Evolutionary conservation across 2,329 filamentous ascomycete genomes (phyloP).

Genomic region (Chaetothyriales sp.): DNA sequence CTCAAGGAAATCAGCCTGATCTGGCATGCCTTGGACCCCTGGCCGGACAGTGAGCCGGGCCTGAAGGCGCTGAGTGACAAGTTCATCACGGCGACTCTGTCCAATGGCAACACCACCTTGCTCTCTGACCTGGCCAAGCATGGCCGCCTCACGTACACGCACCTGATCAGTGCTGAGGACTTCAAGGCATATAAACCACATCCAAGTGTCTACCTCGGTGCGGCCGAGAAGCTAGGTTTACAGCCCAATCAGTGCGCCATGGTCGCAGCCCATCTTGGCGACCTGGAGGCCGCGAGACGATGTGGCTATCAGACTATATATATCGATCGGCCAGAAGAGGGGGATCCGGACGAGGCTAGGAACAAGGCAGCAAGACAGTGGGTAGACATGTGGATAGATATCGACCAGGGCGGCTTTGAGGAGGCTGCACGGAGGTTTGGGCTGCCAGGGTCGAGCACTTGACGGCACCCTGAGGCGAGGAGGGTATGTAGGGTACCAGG

Average conservation of each 20-base stretch:
- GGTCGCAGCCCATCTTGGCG: slow-evolving; percentile 57
- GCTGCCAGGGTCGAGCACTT: neutral
- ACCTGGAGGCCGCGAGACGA: slow-evolving; percentile 50
- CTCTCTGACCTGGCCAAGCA: slow-evolving; percentile 47
- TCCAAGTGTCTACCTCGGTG: slow-evolving; percentile 50
- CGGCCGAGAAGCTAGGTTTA: slow-evolving; percentile 39
- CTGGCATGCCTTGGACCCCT: slow-evolving; percentile 60
- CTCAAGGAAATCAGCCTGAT: slow-evolving; percentile 47
- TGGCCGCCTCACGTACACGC: slow-evolving; percentile 46
- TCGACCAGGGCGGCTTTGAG: slow-evolving; percentile 37
- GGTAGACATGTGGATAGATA: slow-evolving; percentile 48
- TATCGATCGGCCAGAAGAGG: slow-evolving; percentile 53
- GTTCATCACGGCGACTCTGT: slow-evolving; percentile 51
- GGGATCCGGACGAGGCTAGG: slow-evolving; percentile 41
- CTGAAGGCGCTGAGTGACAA: slow-evolving; percentile 40
- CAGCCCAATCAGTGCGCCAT: slow-evolving; percentile 47
- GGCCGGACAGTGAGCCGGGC: slow-evolving; percentile 46
- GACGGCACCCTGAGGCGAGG: no score
- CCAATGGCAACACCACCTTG: slow-evolving; percentile 58
- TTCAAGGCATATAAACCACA: slow-evolving; percentile 64
- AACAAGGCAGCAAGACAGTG: slow-evolving; percentile 41
- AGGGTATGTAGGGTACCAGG: no score
- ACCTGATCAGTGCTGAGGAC: slow-evolving; percentile 51
- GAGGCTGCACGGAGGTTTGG: slow-evolving; percentile 38
- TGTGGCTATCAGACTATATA: slow-evolving; percentile 58